These are phyloP conservation scores for Nitzschia inconspicua DNA, from an alignment of 108 stramenopile species.

Conservation along the genomic window DNA sequence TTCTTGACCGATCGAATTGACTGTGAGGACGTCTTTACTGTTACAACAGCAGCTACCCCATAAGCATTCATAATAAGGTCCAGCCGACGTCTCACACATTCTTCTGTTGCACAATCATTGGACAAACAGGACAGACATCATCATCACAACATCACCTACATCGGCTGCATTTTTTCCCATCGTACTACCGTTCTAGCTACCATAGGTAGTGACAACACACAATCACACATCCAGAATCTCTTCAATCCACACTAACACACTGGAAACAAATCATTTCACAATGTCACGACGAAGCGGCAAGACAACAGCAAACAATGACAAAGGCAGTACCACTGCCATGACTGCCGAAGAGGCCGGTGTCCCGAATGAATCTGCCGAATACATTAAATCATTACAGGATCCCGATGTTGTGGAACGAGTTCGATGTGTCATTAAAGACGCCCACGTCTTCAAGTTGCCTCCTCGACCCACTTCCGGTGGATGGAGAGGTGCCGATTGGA, in stretches of 20 bases:
- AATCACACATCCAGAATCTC: too few species aligned
- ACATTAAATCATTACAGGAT: constrained; percentile 53
- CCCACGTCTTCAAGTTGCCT: constrained; percentile 88
- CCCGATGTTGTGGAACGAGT: constrained; percentile 69
- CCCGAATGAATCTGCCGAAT: constrained; percentile 53
- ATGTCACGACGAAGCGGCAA: constrained; percentile 3
- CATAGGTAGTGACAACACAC: too few species aligned
- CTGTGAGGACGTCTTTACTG: too few species aligned
- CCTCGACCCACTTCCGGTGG: constrained; percentile 73
- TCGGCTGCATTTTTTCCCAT: too few species aligned
- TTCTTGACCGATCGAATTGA: too few species aligned
- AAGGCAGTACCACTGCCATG: constrained; percentile 12
- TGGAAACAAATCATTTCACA: not conserved
- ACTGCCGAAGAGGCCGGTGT: constrained; percentile 59
- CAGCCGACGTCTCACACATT: too few species aligned
- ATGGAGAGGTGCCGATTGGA: constrained; percentile 91
- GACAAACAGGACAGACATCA: too few species aligned
- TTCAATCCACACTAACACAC: not conserved
- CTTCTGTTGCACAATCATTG: too few species aligned
- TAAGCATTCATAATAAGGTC: too few species aligned
- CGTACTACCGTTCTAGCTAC: too few species aligned
- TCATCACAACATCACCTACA: too few species aligned
- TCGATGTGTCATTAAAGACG: constrained; percentile 70
- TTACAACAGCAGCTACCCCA: too few species aligned
- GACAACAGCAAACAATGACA: not conserved